Evolutionary conservation across 345 rosid genomes (phyloP), one percentile per base, ranked within the genome.

Genomic region (Camelina hispida): DNA sequence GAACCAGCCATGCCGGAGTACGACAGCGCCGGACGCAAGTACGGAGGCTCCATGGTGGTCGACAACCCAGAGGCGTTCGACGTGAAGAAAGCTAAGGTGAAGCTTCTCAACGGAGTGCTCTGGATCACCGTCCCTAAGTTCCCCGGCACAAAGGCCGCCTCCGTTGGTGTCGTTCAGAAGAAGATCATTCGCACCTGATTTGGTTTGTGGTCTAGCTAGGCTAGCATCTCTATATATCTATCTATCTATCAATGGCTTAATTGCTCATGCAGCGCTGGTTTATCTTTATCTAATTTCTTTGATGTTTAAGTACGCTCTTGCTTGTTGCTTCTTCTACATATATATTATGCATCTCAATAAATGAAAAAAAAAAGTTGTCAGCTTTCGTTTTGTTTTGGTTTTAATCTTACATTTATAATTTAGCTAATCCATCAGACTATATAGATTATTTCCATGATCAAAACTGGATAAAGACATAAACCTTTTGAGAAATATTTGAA

Each of bases 61-160:
- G 22, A 20, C 22, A 68, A 68, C 73, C 47, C 56, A 1, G 23
- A 10, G 74, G 6, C 4, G 3, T 60, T 51, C 48, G 4, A 60
- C 7, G 48, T 60, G 4, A 30, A 18, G 2, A 4, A 9, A 9
- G 20, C 62, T 2, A 61, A 51, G 40, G 73, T 22, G 15, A 68
- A 42, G 69, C 73, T 75, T 12, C n/a, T 43, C 68, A 32, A 75
- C n/a, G 79, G 79, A 3, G 79, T 75, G 2, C 25, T 60, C 4
- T 75, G 79, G 79, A n/a, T 68, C 62, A 50, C 62, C n/a, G 38
- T 75, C 23, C 79, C 79, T 3, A 75, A 68, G 79, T 47, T 73
- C 57, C 50, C 77, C 0, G 77, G 64, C 14, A 22, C 0, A 30
- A 43, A 53, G 3, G n/a, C 17, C n/a, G n/a, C n/a, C 28, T 16